Evolutionary conservation across 441 rosid species (phyloP), one percentile per base, ranked within the genome.

Genomic region (Hura crepitans): DNA sequence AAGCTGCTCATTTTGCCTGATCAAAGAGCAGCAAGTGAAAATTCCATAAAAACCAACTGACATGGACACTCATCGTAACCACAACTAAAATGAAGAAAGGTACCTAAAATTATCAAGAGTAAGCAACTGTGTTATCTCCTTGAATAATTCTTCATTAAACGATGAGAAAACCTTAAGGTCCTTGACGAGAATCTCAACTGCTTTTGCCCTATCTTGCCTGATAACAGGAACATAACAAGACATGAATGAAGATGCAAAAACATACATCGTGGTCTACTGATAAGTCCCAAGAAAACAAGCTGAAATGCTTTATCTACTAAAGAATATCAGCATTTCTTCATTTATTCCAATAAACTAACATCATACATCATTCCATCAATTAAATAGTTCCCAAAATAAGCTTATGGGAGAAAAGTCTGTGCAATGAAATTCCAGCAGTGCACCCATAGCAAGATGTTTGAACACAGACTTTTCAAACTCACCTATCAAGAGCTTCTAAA

Each of bases 1-100:
- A 60, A 93, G 91, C 82, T 93, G 98, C 79, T 93, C 97, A 73
- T 93, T 93, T 74, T 93, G 87, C 86, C 97, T 93, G 80, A 63
- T 33, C 31, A 58, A 69, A n/a, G 63, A 55, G 9, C 33, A 60
- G 31, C 43, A 56, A 9, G 55, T 20, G 35, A 20, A 33, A 47
- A 30, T 17, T 42, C 30, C 37, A 46, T 22, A 55, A 39, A 57
- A 62, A 66, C 51, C 3, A 13, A 30, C 51, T 39, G 15, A 35
- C 0, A 15, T 5, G 3, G 7, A 35, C 8, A 1, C 15, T 3
- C 66, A 65, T 50, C 17, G 42, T 35, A 39, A 42, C 28, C 25
- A 58, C 17, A 35, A 51, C 35, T 12, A 35, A 60, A 23, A 49
- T n/a, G 33, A 51, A 37, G 11, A 30, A 62, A 47, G 28, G 9